Percentiles rank a stretch among this genome's conserved stretches.
These are phyloP conservation scores for Pochonia chlamydosporia DNA, from an alignment of 2,329 filamentous ascomycete genomes.

Conservation along the genomic window DNA sequence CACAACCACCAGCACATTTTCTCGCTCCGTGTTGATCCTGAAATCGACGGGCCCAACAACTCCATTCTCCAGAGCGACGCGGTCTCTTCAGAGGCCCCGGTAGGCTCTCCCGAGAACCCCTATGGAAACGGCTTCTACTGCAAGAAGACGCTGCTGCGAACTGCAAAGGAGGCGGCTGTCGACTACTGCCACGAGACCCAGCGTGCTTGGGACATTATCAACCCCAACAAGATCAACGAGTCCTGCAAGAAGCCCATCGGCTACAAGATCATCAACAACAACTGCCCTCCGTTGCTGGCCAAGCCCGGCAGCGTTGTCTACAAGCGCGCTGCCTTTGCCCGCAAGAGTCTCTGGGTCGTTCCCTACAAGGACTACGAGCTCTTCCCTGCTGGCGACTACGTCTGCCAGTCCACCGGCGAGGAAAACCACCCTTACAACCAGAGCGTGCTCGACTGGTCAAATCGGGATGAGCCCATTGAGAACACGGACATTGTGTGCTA, in stretches of 20 bases:
- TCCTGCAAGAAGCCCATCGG: slow-evolving; percentile 36
- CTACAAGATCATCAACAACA: slow-evolving; percentile 38
- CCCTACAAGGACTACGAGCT: slow-evolving; percentile 35
- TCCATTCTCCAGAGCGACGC: slow-evolving; percentile 68
- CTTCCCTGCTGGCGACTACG: slow-evolving; percentile 36
- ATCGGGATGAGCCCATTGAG: slow-evolving; percentile 40
- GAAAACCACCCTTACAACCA: slow-evolving; percentile 16
- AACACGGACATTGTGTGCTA: slow-evolving; percentile 48
- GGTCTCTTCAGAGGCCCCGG: slow-evolving; percentile 50
- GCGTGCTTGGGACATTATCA: slow-evolving; percentile 30
- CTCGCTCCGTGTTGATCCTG: slow-evolving; percentile 59
- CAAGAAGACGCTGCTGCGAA: slow-evolving; percentile 20
- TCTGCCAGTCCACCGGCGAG: slow-evolving; percentile 38
- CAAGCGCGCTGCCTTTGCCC: slow-evolving; percentile 34
- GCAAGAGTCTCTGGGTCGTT: slow-evolving; percentile 37
- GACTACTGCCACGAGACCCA: slow-evolving; percentile 23
- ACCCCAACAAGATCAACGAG: slow-evolving; percentile 32
- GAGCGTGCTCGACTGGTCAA: slow-evolving; percentile 40
- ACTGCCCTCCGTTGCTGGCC: slow-evolving; percentile 42
- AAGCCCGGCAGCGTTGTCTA: slow-evolving; percentile 32
- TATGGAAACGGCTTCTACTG: slow-evolving; percentile 68
- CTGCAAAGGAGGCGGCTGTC: slow-evolving; percentile 15
- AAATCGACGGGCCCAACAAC: slow-evolving; percentile 56
- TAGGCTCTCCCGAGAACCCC: slow-evolving; percentile 63
- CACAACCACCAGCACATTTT: slow-evolving; percentile 70